Percentiles rank a stretch among this genome's conserved stretches.
phyloP scores from a whole-genome alignment of 1,284 basidiomycete genomes.

The Sporisorium sorghi region DNA sequence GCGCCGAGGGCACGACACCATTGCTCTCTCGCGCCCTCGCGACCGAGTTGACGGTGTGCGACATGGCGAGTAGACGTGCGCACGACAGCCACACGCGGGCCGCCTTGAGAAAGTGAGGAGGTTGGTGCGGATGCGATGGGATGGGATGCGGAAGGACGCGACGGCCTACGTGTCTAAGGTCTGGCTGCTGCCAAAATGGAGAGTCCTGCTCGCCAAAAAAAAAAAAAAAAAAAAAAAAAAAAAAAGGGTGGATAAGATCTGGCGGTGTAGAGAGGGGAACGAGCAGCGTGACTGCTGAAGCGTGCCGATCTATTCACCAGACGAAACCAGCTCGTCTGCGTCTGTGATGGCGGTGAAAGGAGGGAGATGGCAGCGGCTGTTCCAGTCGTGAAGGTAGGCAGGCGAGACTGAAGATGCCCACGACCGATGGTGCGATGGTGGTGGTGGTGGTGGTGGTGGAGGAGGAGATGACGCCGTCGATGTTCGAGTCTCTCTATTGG shows the following conservation, averaged over 20 bases:
- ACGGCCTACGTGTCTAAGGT: background rate
- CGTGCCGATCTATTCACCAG: background rate
- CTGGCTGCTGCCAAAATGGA: background rate
- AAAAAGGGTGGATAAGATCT: background rate
- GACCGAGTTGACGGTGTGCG: conserved; percentile 9
- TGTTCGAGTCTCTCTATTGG: background rate
- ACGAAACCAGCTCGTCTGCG: conserved; percentile 6
- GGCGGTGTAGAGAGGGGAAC: background rate
- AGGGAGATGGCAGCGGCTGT: background rate
- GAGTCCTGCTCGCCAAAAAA: conserved; percentile 14
- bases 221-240: no score
- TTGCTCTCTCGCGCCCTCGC: conserved; percentile 16
- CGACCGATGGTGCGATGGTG: background rate
- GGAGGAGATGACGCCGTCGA: background rate
- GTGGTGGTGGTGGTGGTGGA: no score
- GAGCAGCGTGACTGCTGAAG: background rate
- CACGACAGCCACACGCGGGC: conserved; percentile 12
- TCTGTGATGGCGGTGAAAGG: background rate
- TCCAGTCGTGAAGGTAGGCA: background rate
- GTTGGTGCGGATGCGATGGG: no score
- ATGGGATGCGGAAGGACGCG: background rate
- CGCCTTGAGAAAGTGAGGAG: background rate
- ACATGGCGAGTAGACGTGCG: conserved; percentile 18
- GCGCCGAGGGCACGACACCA: conserved; percentile 25
- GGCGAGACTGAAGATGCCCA: background rate